Evolutionary conservation across 2,329 filamentous ascomycete species (phyloP).

Genomic region (Davidsoniella neocaledoniae): DNA sequence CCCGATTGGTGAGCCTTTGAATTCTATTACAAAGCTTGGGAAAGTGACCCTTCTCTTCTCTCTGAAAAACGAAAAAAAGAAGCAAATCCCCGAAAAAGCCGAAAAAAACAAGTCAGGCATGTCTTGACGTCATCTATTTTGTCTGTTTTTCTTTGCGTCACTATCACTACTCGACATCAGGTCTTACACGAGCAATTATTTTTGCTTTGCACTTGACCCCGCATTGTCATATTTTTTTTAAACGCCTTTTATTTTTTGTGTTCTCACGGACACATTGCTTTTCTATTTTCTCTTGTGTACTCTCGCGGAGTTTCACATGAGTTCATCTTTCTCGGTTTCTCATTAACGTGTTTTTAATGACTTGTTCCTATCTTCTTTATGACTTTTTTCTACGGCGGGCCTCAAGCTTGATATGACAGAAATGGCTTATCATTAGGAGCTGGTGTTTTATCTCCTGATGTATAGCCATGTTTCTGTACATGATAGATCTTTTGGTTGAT

Average conservation of each 20-base stretch:
- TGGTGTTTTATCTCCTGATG: neutral
- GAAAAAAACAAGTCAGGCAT: too few relatives aligned
- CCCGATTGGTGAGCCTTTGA: too few relatives aligned
- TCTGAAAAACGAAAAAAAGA: too few relatives aligned
- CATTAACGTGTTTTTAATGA: conserved; percentile 6
- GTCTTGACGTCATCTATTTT: neutral
- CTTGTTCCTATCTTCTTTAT: conserved; percentile 2
- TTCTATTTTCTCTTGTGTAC: neutral
- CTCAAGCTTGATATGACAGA: neutral
- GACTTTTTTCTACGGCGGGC: neutral
- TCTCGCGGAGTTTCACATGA: neutral
- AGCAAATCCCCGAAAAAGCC: too few relatives aligned
- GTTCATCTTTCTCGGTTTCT: neutral
- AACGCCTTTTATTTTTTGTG: neutral
- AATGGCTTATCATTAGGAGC: neutral
- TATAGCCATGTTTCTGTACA: neutral
- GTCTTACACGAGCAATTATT: neutral
- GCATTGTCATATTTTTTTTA: too few relatives aligned
- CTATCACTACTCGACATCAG: neutral
- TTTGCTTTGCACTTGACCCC: neutral
- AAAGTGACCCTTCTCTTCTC: too few relatives aligned
- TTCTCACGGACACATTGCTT: conserved; percentile 1
- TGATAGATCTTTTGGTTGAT: neutral
- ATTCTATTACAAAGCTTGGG: too few relatives aligned
- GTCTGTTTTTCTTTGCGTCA: neutral